These are phyloP conservation scores for Paraphoma chrysanthemicola DNA, from an alignment of 2,329 filamentous ascomycete genomes.

Conservation along the genomic window DNA sequence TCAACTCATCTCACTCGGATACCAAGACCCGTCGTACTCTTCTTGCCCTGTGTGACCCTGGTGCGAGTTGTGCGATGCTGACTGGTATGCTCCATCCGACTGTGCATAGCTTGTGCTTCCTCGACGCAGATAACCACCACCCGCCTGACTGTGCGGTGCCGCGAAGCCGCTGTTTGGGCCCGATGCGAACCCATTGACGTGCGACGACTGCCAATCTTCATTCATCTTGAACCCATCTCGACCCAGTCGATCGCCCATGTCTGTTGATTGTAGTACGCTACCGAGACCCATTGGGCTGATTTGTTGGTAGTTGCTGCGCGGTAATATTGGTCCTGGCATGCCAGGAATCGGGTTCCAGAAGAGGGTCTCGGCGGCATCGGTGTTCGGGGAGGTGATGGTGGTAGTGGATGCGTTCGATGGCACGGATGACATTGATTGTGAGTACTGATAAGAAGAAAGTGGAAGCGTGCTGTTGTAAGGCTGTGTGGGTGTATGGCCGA, in stretches of 20 bases:
- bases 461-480: conserved; percentile 15
- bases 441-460: conserved; percentile 21
- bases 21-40: neutral
- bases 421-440: conserved; percentile 21
- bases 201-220: conserved; percentile 28
- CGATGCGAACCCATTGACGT: conserved; percentile 18
- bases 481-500: conserved; percentile 17
- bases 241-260: conserved; percentile 40
- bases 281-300: conserved; percentile 45
- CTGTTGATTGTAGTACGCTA: conserved; percentile 35
- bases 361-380: conserved; percentile 27
- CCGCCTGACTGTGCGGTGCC: neutral
- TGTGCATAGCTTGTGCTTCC: neutral
- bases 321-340: conserved; percentile 47
- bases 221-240: conserved; percentile 46
- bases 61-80: neutral
- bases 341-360: conserved; percentile 51
- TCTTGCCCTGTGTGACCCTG: neutral
- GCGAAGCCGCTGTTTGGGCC: neutral
- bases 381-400: conserved; percentile 14
- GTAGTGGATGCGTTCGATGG: conserved; percentile 16
- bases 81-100: neutral
- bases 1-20: neutral
- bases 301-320: conserved; percentile 32
- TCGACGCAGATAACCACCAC: neutral